Conservation (phyloP, 371 early-diverging fungal species). For the Mucor lusitanicus region DNA sequence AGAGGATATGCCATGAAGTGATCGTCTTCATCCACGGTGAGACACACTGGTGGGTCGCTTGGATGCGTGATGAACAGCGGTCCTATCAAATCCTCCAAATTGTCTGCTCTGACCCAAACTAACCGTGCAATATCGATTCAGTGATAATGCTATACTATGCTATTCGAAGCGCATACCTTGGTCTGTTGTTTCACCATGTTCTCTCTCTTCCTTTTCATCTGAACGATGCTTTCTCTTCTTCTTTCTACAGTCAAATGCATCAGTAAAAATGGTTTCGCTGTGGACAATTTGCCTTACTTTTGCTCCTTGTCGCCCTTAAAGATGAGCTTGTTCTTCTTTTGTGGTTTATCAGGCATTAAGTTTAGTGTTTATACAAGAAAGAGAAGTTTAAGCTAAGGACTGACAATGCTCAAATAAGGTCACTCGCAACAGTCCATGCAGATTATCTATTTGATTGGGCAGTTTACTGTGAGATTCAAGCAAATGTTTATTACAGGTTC, state of each 20-base stretch:
- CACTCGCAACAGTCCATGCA: not conserved
- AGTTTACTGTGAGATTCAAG: not conserved
- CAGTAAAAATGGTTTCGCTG: not conserved
- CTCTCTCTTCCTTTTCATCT: conserved; percentile 36
- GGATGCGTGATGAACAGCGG: conserved; percentile 72
- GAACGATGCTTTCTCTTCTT: conserved; percentile 61
- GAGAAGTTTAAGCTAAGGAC: not conserved
- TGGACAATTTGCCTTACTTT: conserved; percentile 29
- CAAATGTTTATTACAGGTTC: not conserved
- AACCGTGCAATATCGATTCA: not conserved
- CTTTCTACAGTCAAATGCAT: conserved; percentile 35
- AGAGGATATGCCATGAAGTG: conserved; percentile 51
- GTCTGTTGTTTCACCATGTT: conserved; percentile 26
- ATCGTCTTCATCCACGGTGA: conserved; percentile 58
- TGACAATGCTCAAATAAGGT: not conserved
- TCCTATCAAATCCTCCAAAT: conserved; percentile 67
- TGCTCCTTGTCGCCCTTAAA: conserved; percentile 64
- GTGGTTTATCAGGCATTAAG: conserved; percentile 24
- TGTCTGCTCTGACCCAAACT: conserved; percentile 73
- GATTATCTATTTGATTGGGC: not conserved
- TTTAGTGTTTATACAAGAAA: not conserved
- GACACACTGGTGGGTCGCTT: conserved; percentile 65
- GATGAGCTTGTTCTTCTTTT: conserved; percentile 48
- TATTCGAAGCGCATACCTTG: conserved; percentile 30
- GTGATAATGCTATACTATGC: not conserved